phyloP scores from a whole-genome alignment of 495 filamentous ascomycete genomes.

The Hypoxylon lenormandii region DNA sequence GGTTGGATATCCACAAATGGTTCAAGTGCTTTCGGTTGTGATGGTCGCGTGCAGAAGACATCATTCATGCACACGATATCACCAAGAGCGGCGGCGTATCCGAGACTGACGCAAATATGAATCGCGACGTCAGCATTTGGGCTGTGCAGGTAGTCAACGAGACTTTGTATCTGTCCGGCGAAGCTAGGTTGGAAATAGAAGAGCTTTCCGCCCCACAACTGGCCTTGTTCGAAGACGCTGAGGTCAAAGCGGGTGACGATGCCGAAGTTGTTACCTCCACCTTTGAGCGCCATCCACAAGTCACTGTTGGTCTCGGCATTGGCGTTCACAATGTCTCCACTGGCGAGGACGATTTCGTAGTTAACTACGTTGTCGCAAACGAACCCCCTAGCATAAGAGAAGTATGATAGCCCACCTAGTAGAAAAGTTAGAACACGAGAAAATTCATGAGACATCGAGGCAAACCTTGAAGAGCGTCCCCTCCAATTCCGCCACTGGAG shows the following conservation, averaged over 20 bases:
- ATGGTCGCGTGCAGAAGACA: not conserved
- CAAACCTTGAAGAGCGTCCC: not conserved
- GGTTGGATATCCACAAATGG: not conserved
- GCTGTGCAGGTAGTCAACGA: not conserved
- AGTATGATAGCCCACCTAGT: constrained; percentile 23
- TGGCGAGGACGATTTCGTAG: constrained; percentile 63
- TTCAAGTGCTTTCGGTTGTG: not conserved
- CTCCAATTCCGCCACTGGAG: not conserved
- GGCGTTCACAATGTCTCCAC: constrained; percentile 60
- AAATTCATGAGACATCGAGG: not conserved
- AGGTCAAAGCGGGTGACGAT: not conserved
- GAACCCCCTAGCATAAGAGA: constrained; percentile 44
- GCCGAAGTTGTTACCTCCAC: not conserved
- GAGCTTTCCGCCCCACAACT: not conserved
- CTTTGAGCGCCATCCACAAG: constrained; percentile 50
- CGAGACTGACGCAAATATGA: not conserved
- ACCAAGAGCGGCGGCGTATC: not conserved
- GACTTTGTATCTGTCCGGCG: not conserved
- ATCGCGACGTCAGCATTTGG: not conserved
- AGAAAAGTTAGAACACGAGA: not conserved
- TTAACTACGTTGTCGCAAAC: constrained; percentile 58
- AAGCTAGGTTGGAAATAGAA: not conserved
- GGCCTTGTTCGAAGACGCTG: not conserved
- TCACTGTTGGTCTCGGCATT: constrained; percentile 58
- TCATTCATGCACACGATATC: not conserved